These are phyloP conservation scores for Hymenoscyphus salicellus DNA, from an alignment of 2,329 filamentous ascomycete genomes.

Conservation along the genomic window DNA sequence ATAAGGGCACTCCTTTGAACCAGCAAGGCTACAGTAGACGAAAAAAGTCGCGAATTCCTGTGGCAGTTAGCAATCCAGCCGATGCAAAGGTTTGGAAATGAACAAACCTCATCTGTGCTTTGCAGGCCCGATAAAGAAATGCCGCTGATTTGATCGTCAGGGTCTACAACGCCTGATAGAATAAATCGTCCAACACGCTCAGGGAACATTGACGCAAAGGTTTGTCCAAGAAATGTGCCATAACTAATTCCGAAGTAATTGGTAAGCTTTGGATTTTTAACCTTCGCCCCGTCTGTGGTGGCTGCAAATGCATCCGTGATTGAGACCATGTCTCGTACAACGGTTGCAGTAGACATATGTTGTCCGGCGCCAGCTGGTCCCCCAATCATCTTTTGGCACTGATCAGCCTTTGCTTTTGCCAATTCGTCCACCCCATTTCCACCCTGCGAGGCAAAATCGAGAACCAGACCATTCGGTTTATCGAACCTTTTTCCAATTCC, in stretches of 20 bases:
- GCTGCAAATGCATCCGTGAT: slow-evolving; percentile 19
- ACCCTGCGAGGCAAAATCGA: neutral
- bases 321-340: slow-evolving; percentile 5
- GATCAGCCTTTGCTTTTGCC: neutral
- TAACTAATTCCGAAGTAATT: slow-evolving; percentile 51
- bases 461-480: neutral
- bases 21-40: slow-evolving; percentile 32
- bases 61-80: too few species aligned
- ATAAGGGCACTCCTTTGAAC: slow-evolving; percentile 30
- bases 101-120: slow-evolving; percentile 22
- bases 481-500: neutral
- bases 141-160: slow-evolving; percentile 35
- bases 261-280: neutral
- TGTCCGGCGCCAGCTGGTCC: slow-evolving; percentile 4
- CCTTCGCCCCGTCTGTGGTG: slow-evolving; percentile 20
- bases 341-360: slow-evolving; percentile 11
- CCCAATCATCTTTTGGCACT: slow-evolving; percentile 5
- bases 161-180: slow-evolving; percentile 24
- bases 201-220: slow-evolving; percentile 44
- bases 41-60: slow-evolving; percentile 25
- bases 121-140: slow-evolving; percentile 39
- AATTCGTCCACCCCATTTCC: neutral
- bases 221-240: slow-evolving; percentile 42
- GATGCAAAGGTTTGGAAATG: too few species aligned
- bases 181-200: slow-evolving; percentile 42